Percentiles rank a stretch among this genome's conserved stretches.
These are phyloP conservation scores for Plantago coronopus DNA, from an alignment of 305 asterid genomes.

Conservation along the genomic window DNA sequence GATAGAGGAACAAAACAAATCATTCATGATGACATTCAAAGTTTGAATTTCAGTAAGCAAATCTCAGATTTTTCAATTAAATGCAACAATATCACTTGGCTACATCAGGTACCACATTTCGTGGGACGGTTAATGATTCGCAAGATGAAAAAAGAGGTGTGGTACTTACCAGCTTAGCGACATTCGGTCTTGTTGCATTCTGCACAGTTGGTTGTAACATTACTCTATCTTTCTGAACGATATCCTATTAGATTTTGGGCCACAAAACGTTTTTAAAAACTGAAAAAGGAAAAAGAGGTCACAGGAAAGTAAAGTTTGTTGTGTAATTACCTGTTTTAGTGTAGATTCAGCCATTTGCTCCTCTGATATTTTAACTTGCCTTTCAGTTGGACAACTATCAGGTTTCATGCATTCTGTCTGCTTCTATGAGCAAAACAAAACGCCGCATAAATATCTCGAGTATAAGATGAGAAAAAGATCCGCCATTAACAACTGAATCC, in stretches of 20 bases:
- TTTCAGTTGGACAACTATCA: background rate
- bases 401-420: slow-evolving; percentile 6
- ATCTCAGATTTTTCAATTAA: too few species aligned
- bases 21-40: too few species aligned
- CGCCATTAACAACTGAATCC: too few species aligned
- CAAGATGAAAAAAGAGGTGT: too few species aligned
- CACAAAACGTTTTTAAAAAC: background rate
- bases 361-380: background rate
- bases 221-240: background rate
- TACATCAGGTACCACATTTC: too few species aligned
- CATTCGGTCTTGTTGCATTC: too few species aligned
- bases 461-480: too few species aligned
- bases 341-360: background rate
- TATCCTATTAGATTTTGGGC: background rate
- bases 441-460: background rate
- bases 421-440: background rate
- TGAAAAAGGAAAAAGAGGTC: background rate
- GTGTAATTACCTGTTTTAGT: background rate
- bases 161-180: too few species aligned
- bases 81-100: too few species aligned
- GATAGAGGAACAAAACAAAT: too few species aligned
- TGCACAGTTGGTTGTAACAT: background rate
- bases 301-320: background rate
- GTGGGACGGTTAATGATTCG: too few species aligned
- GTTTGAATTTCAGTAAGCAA: too few species aligned